Evolutionary conservation across 2,329 filamentous ascomycete species (phyloP).

Genomic region (Fusarium tjaetaba): DNA sequence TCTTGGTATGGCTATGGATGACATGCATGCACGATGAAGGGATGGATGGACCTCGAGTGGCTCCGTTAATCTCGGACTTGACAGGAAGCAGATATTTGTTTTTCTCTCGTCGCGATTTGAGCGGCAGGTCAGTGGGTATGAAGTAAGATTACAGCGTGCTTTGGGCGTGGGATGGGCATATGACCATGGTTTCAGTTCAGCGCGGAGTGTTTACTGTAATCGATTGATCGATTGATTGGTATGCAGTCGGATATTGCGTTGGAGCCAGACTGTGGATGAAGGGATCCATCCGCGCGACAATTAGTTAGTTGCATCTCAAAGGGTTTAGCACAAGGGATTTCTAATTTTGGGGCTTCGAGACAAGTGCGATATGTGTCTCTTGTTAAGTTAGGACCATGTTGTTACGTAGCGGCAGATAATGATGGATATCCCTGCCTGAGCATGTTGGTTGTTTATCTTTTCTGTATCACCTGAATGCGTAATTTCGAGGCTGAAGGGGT

Average conservation of each 20-base stretch:
- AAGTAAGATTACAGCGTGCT: constrained; percentile 32
- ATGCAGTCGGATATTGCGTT: constrained; percentile 34
- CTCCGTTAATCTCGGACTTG: constrained; percentile 26
- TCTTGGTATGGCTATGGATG: constrained; percentile 28
- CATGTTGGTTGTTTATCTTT: background rate
- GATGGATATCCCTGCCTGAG: background rate
- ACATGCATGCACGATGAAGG: constrained; percentile 28
- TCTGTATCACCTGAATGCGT: background rate
- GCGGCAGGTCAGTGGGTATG: constrained; percentile 26
- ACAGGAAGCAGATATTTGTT: constrained; percentile 5
- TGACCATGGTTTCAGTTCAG: constrained; percentile 27
- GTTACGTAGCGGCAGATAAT: constrained; percentile 6
- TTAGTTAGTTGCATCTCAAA: constrained; percentile 22
- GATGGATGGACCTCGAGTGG: constrained; percentile 9
- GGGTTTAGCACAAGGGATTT: constrained; percentile 14
- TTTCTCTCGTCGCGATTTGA: constrained; percentile 10
- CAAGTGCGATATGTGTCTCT: constrained; percentile 4
- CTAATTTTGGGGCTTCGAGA: constrained; percentile 19
- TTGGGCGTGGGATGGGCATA: constrained; percentile 26
- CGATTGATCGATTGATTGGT: constrained; percentile 20
- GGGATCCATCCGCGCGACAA: constrained; percentile 18
- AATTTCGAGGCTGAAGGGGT: constrained; percentile 12
- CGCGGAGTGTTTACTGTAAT: constrained; percentile 12
- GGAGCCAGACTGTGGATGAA: constrained; percentile 30
- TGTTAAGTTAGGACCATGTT: background rate